Conservation (phyloP, 2,329 filamentous ascomycete genomes). For the Calonectria hawksworthii region DNA sequence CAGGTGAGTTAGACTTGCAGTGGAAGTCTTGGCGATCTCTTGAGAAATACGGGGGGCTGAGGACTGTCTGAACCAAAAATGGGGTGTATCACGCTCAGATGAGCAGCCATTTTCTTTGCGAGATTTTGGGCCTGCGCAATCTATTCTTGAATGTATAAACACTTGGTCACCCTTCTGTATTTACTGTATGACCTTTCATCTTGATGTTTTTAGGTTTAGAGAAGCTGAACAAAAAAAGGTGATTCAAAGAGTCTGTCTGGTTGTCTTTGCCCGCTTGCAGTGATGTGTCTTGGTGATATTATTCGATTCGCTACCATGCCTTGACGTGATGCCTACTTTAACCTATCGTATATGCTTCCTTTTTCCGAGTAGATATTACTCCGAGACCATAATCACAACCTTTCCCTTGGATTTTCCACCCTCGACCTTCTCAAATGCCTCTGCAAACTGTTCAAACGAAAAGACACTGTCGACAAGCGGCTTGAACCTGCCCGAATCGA, state of each 20-base stretch:
- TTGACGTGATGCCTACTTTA: neutral
- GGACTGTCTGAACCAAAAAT: neutral
- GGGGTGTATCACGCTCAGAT: neutral
- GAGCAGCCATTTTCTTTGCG: conserved; percentile 6
- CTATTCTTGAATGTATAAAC: conserved; percentile 33
- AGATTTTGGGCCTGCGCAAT: neutral
- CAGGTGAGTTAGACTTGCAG: neutral
- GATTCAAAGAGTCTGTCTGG: neutral
- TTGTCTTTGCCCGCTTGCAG: neutral
- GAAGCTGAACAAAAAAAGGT: conserved; percentile 28
- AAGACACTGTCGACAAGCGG: conserved; percentile 56
- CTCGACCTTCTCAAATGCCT: conserved; percentile 55
- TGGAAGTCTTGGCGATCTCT: neutral
- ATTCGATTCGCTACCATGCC: neutral
- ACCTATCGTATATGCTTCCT: neutral
- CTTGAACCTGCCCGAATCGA: conserved; percentile 49
- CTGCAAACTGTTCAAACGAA: conserved; percentile 54
- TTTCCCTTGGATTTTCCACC: conserved; percentile 54
- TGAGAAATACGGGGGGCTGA: neutral
- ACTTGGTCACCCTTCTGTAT: conserved; percentile 31
- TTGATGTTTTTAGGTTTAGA: conserved; percentile 22
- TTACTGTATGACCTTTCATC: conserved; percentile 20
- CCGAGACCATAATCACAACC: conserved; percentile 53
- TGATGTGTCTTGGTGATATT: neutral
- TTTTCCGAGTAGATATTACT: neutral